These are phyloP conservation scores for Komagataella pseudopastoris DNA, from an alignment of 805 yeast genomes.

Conservation along the genomic window DNA sequence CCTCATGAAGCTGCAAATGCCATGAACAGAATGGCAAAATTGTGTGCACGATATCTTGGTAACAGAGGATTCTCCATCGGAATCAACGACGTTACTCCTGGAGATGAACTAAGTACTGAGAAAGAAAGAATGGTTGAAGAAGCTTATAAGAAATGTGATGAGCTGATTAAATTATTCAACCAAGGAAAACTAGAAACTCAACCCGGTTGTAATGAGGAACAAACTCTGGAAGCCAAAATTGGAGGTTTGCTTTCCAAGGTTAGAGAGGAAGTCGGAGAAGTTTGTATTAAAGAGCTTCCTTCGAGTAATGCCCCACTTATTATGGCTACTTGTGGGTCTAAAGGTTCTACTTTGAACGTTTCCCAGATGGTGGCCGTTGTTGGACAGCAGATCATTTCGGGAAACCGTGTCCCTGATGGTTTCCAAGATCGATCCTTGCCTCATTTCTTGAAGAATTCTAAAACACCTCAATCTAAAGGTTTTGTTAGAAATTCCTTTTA, in stretches of 20 bases:
- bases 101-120: slow-evolving; percentile 52
- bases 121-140: slow-evolving; percentile 83
- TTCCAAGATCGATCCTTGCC: slow-evolving; percentile 97
- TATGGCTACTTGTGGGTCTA: slow-evolving; percentile 99
- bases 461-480: slow-evolving; percentile 96
- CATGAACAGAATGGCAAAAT: slow-evolving; percentile 98
- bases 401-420: slow-evolving; percentile 99
- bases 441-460: slow-evolving; percentile 89
- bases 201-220: slow-evolving; percentile 98
- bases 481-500: slow-evolving; percentile 93
- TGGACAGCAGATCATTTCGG: slow-evolving; percentile 97
- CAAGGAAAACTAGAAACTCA: slow-evolving; percentile 91
- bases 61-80: slow-evolving; percentile 96
- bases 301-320: slow-evolving; percentile 89
- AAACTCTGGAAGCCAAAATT: slow-evolving; percentile 93
- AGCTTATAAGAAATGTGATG: slow-evolving; percentile 88
- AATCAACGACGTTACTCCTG: slow-evolving; percentile 94
- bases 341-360: slow-evolving; percentile 94
- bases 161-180: slow-evolving; percentile 63
- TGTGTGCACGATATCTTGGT: slow-evolving; percentile 91
- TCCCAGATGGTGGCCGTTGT: slow-evolving; percentile 99
- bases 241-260: slow-evolving; percentile 94
- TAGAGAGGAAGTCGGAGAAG: slow-evolving; percentile 98
- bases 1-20: slow-evolving; percentile 90
- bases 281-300: slow-evolving; percentile 85